Evolutionary conservation across 2,329 filamentous ascomycete genomes (phyloP).

Genomic region (Spiromastix sp.): DNA sequence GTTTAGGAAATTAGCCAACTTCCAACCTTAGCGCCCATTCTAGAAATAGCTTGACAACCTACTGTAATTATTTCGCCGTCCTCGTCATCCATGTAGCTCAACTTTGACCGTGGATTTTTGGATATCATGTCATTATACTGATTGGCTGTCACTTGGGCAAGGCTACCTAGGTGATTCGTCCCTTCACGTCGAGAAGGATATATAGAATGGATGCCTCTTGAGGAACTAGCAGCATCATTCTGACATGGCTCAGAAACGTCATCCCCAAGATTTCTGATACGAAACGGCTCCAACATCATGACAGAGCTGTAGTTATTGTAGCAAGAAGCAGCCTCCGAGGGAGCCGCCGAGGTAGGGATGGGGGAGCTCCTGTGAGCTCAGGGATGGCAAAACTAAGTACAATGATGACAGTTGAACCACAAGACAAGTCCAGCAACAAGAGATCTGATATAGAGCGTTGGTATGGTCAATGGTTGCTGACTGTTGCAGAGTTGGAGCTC

Average conservation of each 20-base stretch:
- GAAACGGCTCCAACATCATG: slow-evolving; percentile 31
- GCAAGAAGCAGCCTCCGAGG: too few relatives aligned
- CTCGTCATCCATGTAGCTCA: slow-evolving; percentile 37
- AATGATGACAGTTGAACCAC: too few relatives aligned
- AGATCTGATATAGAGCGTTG: too few relatives aligned
- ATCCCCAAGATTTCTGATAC: slow-evolving; percentile 25
- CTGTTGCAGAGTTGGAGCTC: too few relatives aligned
- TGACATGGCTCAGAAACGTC: too few relatives aligned
- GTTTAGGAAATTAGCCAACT: slow-evolving; percentile 2
- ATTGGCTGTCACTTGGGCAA: slow-evolving; percentile 30
- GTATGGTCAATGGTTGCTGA: too few relatives aligned
- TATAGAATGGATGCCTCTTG: not conserved
- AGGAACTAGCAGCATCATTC: not conserved
- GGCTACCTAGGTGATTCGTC: slow-evolving; percentile 17
- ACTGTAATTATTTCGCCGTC: slow-evolving; percentile 37
- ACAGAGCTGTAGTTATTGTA: not conserved
- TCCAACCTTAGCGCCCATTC: not conserved
- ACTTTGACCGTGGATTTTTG: slow-evolving; percentile 29
- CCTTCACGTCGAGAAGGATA: not conserved
- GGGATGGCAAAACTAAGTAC: too few relatives aligned
- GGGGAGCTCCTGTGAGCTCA: too few relatives aligned
- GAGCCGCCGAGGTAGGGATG: too few relatives aligned
- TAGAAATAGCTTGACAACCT: slow-evolving; percentile 13
- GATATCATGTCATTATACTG: slow-evolving; percentile 35
- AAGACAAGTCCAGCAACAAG: too few relatives aligned